These are phyloP conservation scores for Nepenthes mirabilis DNA, from an alignment of 148 eudicot species.

Conservation along the genomic window DNA sequence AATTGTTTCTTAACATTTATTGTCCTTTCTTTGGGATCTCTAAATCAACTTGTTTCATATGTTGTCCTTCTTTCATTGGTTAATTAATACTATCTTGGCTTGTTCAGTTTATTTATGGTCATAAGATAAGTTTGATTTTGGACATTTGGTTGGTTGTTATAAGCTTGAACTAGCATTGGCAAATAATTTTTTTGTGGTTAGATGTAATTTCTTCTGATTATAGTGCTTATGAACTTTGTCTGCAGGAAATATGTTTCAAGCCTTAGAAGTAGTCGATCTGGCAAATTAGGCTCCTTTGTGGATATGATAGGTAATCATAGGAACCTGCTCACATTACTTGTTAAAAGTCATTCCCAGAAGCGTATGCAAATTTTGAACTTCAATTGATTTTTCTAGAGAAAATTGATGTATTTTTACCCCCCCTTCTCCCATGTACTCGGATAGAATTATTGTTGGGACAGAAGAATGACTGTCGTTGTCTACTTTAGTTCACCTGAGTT, in stretches of 20 bases:
- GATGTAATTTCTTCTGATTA: neutral
- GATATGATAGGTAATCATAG: slow-evolving; percentile 49
- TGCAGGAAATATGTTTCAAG: slow-evolving; percentile 85
- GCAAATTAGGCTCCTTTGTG: slow-evolving; percentile 45
- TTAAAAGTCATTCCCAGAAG: neutral
- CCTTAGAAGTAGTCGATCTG: slow-evolving; percentile 60
- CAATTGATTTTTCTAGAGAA: no score
- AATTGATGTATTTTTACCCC: no score
- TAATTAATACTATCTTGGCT: no score
- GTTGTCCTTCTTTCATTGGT: neutral
- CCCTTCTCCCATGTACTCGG: no score
- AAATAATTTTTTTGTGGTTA: neutral
- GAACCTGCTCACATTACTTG: neutral
- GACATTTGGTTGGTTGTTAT: neutral
- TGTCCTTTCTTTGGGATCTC: no score
- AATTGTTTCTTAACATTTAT: no score
- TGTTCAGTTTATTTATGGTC: no score
- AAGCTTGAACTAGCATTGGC: no score
- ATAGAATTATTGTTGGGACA: no score
- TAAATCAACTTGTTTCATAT: no score
- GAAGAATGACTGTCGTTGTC: neutral
- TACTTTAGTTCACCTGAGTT: neutral
- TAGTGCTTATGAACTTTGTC: slow-evolving; percentile 5
- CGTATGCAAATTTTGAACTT: no score
- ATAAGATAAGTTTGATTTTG: neutral